Evolutionary conservation across 1,284 basidiomycete species (phyloP).

Genomic region (Pseudozyma sp.): DNA sequence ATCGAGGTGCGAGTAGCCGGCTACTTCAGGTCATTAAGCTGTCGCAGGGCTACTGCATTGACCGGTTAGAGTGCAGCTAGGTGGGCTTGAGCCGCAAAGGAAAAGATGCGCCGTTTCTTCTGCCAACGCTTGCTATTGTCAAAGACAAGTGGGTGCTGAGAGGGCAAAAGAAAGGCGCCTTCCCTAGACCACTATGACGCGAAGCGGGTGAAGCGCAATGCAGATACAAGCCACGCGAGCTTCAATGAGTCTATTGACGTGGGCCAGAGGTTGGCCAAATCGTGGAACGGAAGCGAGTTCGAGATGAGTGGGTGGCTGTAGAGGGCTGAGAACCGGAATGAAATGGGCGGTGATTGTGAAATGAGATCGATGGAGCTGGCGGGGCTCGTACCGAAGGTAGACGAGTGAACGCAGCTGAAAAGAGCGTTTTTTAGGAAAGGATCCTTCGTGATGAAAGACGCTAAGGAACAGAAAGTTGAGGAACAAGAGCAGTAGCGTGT

Average conservation of each 20-base stretch:
- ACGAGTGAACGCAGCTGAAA: no score
- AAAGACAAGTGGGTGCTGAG: neutral
- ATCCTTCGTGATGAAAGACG: no score
- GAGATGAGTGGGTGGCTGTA: neutral
- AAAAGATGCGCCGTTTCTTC: no score
- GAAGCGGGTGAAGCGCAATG: neutral
- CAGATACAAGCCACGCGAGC: conserved; percentile 4
- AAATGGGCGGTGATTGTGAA: neutral
- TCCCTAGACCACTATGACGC: neutral
- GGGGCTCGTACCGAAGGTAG: neutral
- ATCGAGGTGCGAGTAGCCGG: no score
- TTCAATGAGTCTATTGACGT: neutral
- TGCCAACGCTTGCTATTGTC: no score
- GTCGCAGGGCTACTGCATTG: no score
- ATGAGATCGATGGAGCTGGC: conserved; percentile 3
- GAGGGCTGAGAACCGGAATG: conserved; percentile 8
- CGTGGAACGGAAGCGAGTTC: neutral
- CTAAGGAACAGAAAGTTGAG: no score
- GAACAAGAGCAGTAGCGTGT: no score
- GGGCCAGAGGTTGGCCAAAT: neutral
- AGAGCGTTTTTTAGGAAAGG: no score
- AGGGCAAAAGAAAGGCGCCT: neutral
- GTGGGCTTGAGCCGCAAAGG: no score
- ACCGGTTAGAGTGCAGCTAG: no score
- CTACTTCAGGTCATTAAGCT: no score